Base-by-base conservation (phyloP, 345 rosid genomes). In the Cardamine resedifolia region DNA sequence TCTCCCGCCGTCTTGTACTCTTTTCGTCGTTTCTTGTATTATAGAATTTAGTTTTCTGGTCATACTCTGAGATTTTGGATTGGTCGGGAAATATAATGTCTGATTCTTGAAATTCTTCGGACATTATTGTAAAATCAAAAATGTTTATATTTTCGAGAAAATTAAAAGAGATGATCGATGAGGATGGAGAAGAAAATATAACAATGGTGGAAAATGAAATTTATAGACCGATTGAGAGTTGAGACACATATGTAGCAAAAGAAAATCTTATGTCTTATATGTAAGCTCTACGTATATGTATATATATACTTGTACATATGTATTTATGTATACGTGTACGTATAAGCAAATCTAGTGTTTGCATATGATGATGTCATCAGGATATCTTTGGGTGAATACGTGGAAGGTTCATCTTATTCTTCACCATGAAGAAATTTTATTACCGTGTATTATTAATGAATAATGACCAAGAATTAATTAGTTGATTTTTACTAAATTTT, bases 81-180 rank as follows among this genome's bases (percentile, higher is more conserved):
- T 63, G 62, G 63, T 81, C 88, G 41, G 85, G 41, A 76, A 86
- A 86, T 18, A 78, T 62, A 2, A 84, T 73, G 18, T 86, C 90
- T 30, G 87, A 84, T 74, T 86, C 90, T 31, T 83, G 78, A 47
- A 76, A 80, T 73, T 86, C 90, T 43, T 83, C 88, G 2, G 78
- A 83, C 88, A 58, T 58, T 21, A 16, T 55, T 10, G 60, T 2
- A 53, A 15, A 28, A 30, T 2, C 0, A 1, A 28, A 6, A 2
- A 6, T 20, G 3, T 10, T 8, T 36, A 55, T 19, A 19, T 16
- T 27, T 14, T 20, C 0, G 18, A 45, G 66, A 20, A 28, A 18
- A 15, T 2, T 12, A 14, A 45, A 48, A 61, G 56, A 39, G 59
- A 27, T 24, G 19, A 12, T 57, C 31, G 52, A 20, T 19, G 31